Base-by-base conservation (phyloP, 768 basidiomycete species). In the Leccinum disarticulatum region DNA sequence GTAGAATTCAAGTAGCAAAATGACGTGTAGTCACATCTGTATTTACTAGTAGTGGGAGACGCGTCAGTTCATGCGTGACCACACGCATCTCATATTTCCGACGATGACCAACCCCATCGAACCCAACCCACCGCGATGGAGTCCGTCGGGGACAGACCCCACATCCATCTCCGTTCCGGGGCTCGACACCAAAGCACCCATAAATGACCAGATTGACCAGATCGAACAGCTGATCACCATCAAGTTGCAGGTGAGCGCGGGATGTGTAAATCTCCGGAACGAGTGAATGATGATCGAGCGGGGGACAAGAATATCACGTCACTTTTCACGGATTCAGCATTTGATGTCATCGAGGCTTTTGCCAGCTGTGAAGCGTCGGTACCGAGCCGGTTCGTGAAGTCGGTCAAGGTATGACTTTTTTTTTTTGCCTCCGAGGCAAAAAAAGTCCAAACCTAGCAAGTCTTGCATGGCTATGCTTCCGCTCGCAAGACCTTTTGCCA, bases 181-280 rank as follows among this genome's bases (percentile, higher is more conserved):
- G 0, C 78, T 93, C 38, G 88, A 93, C 66, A 83, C 81, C 1
- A 79, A 77, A 9, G 88, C 89, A 25, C 80, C 89, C 22, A 77
- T 86, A 27, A 82, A 82, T 60, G 93, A 88, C 67, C 95, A 97
- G 76, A 88, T 94, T 56, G 93, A 96, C 68, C 92, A 95, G 74
- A 93, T 97, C 59, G 95, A 98, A 74, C 95, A 97, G 70, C 81
- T 95, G 67, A 95, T 96, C 61, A 95, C 95, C 9, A 81, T 95
- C 54, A 89, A 94, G 64, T 79, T 98, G 11, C 95, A 95, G 83
- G 93, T 89, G 57, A 64, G 71, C 27, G 14, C 38, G 17, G 13
- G 31, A 7, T 22, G 27, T 25, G n/a, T 43, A 10, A 31, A 38
- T 61, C 57, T 58, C 58, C 54, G 56, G 51, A 41, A 46, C 56